Conservation (phyloP, 2,329 filamentous ascomycete species). For the Ophiobolus disseminans region DNA sequence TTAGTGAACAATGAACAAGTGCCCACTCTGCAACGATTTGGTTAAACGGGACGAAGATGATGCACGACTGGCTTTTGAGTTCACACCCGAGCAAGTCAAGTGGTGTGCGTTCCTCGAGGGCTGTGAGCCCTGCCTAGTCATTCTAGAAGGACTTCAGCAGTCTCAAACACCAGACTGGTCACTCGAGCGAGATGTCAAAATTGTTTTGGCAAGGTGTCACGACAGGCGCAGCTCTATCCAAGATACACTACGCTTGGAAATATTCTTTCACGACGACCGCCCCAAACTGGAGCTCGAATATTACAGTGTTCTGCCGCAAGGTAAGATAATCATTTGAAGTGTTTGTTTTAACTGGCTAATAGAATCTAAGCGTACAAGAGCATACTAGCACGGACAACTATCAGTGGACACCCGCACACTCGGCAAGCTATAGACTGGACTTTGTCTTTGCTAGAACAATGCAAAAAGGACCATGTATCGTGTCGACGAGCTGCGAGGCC, state of each 20-base stretch:
- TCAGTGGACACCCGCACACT: slow-evolving; percentile 17
- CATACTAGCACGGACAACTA: slow-evolving; percentile 17
- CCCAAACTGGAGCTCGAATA: slow-evolving; percentile 25
- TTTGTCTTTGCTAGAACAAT: slow-evolving; percentile 9
- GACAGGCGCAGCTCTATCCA: background rate
- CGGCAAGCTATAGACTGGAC: slow-evolving; percentile 15
- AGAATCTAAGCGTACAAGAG: slow-evolving; percentile 17
- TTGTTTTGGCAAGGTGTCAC: slow-evolving; percentile 16
- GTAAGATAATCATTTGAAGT: slow-evolving; percentile 5
- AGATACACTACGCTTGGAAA: slow-evolving; percentile 16
- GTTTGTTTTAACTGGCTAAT: background rate
- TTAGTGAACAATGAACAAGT: slow-evolving; percentile 4
- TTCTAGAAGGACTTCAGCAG: slow-evolving; percentile 23
- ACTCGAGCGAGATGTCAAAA: slow-evolving; percentile 13
- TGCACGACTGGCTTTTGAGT: slow-evolving; percentile 17
- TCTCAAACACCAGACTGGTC: slow-evolving; percentile 11
- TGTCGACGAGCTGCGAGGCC: slow-evolving; percentile 7
- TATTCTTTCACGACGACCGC: slow-evolving; percentile 20
- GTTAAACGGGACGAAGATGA: slow-evolving; percentile 11
- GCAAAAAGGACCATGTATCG: slow-evolving; percentile 9
- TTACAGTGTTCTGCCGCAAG: slow-evolving; percentile 14
- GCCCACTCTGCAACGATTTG: slow-evolving; percentile 15
- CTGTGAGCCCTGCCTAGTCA: slow-evolving; percentile 20
- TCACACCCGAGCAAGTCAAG: slow-evolving; percentile 14
- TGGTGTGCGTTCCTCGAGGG: slow-evolving; percentile 8